phyloP scores from a whole-genome alignment of 108 stramenopile genomes.

The Cyclotella atomus region DNA sequence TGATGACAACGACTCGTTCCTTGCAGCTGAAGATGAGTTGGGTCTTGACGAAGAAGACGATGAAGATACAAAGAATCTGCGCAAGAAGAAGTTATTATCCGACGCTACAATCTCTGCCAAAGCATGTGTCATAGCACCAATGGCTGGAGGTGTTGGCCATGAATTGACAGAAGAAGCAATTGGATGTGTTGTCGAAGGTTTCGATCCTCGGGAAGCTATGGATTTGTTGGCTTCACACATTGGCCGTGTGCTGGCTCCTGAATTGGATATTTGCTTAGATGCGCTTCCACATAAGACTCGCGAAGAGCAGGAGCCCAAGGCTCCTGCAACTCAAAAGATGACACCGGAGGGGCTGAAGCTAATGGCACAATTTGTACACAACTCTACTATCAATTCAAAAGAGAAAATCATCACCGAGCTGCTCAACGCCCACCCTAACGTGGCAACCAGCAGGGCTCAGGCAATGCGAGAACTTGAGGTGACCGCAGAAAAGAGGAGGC shows the following conservation, averaged over 20 bases:
- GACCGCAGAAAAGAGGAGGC: slow-evolving; percentile 72
- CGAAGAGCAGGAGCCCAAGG: slow-evolving; percentile 21
- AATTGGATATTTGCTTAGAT: slow-evolving; percentile 58
- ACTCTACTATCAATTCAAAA: slow-evolving; percentile 68
- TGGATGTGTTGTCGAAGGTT: slow-evolving; percentile 27
- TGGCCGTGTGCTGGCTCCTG: slow-evolving; percentile 33
- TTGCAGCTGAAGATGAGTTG: slow-evolving; percentile 79
- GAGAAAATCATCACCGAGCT: slow-evolving; percentile 81
- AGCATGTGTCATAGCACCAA: slow-evolving; percentile 65
- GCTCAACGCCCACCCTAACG: slow-evolving; percentile 47
- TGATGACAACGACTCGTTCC: slow-evolving; percentile 81
- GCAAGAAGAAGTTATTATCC: slow-evolving; percentile 65
- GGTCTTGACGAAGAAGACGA: slow-evolving; percentile 62
- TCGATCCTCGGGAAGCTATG: slow-evolving; percentile 35
- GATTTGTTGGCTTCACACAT: slow-evolving; percentile 22
- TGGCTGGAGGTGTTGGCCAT: slow-evolving; percentile 56
- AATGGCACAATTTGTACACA: slow-evolving; percentile 73
- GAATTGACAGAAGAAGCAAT: slow-evolving; percentile 21
- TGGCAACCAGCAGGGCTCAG: slow-evolving; percentile 69
- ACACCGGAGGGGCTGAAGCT: slow-evolving; percentile 53
- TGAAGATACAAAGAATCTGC: slow-evolving; percentile 70
- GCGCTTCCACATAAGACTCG: slow-evolving; percentile 61
- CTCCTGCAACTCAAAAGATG: slow-evolving; percentile 38
- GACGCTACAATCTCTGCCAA: slow-evolving; percentile 35
- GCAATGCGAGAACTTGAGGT: slow-evolving; percentile 77